These are phyloP conservation scores for Fusarium decemcellulare DNA, from an alignment of 2,329 filamentous ascomycete species.

Conservation along the genomic window DNA sequence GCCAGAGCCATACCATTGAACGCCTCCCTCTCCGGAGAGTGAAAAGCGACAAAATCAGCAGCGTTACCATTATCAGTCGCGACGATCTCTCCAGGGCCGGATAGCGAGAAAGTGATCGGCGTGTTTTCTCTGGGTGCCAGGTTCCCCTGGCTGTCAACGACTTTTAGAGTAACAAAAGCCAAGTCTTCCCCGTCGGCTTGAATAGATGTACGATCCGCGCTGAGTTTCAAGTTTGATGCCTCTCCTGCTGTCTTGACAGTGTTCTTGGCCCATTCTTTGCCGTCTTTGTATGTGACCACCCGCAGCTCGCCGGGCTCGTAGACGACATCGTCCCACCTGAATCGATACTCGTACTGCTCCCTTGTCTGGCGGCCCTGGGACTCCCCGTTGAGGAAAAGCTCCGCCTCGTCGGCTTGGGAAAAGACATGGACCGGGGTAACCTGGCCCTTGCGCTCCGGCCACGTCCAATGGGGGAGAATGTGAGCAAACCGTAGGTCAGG, in stretches of 20 bases:
- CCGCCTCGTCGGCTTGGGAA: constrained; percentile 65
- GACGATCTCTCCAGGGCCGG: constrained; percentile 15
- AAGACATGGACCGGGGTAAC: constrained; percentile 70
- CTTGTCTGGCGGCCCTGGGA: constrained; percentile 59
- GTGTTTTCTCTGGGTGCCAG: constrained; percentile 60
- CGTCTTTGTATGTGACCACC: constrained; percentile 64
- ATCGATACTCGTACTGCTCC: constrained; percentile 58
- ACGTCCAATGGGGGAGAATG: constrained; percentile 70
- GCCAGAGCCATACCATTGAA: constrained; percentile 16
- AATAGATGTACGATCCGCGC: constrained; percentile 57
- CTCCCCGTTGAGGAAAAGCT: constrained; percentile 67
- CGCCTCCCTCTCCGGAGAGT: constrained; percentile 6
- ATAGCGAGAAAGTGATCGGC: constrained; percentile 6
- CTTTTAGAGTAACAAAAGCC: constrained; percentile 60
- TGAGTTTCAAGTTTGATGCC: constrained; percentile 55
- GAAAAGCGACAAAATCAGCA: constrained; percentile 13
- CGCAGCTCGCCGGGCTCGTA: constrained; percentile 63
- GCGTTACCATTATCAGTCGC: constrained; percentile 23
- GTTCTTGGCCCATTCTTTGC: constrained; percentile 61
- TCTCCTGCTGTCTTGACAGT: constrained; percentile 58
- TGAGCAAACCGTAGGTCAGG: constrained; percentile 63
- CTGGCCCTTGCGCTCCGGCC: constrained; percentile 61
- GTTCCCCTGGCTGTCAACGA: constrained; percentile 60
- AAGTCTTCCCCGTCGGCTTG: constrained; percentile 60
- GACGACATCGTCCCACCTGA: constrained; percentile 66